Conservation (phyloP, 2,329 filamentous ascomycete species). For the Penicillium hesseltinei region DNA sequence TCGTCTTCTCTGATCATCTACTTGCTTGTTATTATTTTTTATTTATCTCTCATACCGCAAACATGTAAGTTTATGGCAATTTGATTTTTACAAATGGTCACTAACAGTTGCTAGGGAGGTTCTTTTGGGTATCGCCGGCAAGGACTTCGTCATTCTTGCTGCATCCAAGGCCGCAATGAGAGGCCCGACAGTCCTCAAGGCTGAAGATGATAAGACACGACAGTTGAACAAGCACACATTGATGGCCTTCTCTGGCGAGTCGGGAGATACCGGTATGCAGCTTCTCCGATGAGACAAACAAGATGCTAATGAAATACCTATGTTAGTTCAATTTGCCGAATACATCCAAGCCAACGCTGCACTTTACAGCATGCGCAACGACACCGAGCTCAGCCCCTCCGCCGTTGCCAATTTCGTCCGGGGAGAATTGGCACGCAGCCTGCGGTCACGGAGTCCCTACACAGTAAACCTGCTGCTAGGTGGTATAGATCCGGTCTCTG, state of each 20-base stretch:
- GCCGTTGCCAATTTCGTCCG: conserved; percentile 92
- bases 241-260: conserved; percentile 93
- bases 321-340: conserved; percentile 92
- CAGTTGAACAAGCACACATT: conserved; percentile 88
- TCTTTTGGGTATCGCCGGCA: conserved; percentile 94
- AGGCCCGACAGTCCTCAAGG: conserved; percentile 93
- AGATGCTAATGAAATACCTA: conserved; percentile 15
- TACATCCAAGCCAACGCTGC: conserved; percentile 98
- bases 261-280: conserved; percentile 81
- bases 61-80: conserved; percentile 27
- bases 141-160: conserved; percentile 97
- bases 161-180: conserved; percentile 98
- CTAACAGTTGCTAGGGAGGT: conserved; percentile 71
- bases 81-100: conserved; percentile 1
- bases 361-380: conserved; percentile 98
- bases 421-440: conserved; percentile 82
- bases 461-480: conserved; percentile 95
- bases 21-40: conserved; percentile 15
- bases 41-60: conserved; percentile 20
- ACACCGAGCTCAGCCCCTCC: conserved; percentile 82
- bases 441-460: conserved; percentile 91
- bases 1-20: conserved; percentile 22
- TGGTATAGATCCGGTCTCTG: conserved; percentile 86
- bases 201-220: conserved; percentile 93
- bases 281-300: not conserved